Percentiles rank a stretch among this genome's conserved stretches.
Conservation (phyloP, 352 stramenopile species). For the Phytophthora sp. region DNA sequence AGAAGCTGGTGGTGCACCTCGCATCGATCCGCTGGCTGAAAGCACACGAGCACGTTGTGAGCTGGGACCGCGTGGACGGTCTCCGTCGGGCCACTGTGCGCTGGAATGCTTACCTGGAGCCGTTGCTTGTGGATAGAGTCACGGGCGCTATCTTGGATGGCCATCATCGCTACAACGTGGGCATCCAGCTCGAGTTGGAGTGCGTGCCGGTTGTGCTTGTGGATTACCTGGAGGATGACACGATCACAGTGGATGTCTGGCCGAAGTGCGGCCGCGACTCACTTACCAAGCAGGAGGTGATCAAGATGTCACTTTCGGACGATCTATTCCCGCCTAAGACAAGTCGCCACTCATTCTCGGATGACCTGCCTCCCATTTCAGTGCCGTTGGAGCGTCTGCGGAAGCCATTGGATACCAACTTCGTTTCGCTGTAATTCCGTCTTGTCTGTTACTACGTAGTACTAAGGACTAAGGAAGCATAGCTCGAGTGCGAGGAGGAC, state of each 20-base stretch:
- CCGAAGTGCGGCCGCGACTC: slow-evolving; percentile 82
- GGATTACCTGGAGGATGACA: slow-evolving; percentile 83
- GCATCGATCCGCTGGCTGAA: slow-evolving; percentile 79
- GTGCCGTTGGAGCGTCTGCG: slow-evolving; percentile 72
- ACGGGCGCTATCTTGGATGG: slow-evolving; percentile 86
- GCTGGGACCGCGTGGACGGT: slow-evolving; percentile 84
- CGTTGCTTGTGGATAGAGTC: slow-evolving; percentile 72
- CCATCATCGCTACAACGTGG: slow-evolving; percentile 86
- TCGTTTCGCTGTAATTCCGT: slow-evolving; percentile 43
- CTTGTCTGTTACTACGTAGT: too few relatives aligned
- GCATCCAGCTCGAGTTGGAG: slow-evolving; percentile 67
- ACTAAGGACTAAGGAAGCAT: too few relatives aligned
- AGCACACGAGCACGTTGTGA: slow-evolving; percentile 85
- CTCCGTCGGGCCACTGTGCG: slow-evolving; percentile 74
- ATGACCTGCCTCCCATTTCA: slow-evolving; percentile 85
- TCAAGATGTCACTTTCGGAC: slow-evolving; percentile 85
- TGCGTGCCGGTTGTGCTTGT: slow-evolving; percentile 82
- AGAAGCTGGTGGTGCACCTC: slow-evolving; percentile 62
- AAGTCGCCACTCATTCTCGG: slow-evolving; percentile 85
- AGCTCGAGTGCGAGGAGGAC: too few relatives aligned
- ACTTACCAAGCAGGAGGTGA: slow-evolving; percentile 85
- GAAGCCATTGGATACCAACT: slow-evolving; percentile 44
- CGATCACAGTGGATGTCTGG: slow-evolving; percentile 88
- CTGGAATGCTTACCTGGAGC: slow-evolving; percentile 87
- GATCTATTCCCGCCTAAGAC: slow-evolving; percentile 87